A percentile compares a stretch with the other conserved stretches of the same genome.
These are phyloP conservation scores for Sporothrix euskadiensis DNA, from an alignment of 2,329 filamentous ascomycete species.

Conservation along the genomic window DNA sequence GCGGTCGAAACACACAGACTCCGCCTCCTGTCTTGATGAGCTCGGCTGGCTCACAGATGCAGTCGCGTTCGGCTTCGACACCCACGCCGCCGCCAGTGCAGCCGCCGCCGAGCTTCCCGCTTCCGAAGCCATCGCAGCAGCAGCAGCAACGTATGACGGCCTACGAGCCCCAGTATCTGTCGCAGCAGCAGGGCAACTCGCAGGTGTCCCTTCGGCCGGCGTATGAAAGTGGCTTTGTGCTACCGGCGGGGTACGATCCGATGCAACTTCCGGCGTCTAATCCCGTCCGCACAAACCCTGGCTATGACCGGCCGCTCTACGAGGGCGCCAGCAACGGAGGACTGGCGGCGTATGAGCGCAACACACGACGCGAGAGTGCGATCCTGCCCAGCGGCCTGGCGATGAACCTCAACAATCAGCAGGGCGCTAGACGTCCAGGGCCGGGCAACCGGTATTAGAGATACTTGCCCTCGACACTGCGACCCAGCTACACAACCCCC, in stretches of 20 bases:
- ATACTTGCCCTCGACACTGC: constrained; percentile 26
- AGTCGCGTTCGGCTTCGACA: constrained; percentile 38
- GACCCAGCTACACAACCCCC: constrained; percentile 28
- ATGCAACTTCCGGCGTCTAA: constrained; percentile 37
- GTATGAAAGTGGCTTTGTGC: constrained; percentile 48
- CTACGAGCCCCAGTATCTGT: constrained; percentile 50
- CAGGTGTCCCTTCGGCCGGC: constrained; percentile 44
- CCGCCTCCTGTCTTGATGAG: constrained; percentile 45
- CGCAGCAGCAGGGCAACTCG: constrained; percentile 40
- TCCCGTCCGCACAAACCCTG: constrained; percentile 37
- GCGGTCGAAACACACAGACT: constrained; percentile 50
- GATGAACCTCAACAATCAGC: constrained; percentile 47
- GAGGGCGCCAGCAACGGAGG: constrained; percentile 36
- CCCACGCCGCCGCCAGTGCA: constrained; percentile 48
- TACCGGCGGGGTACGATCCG: constrained; percentile 42
- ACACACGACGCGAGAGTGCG: constrained; percentile 57
- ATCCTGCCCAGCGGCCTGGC: constrained; percentile 51
- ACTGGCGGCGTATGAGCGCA: constrained; percentile 42
- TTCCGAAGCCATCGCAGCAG: constrained; percentile 26
- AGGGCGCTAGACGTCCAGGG: constrained; percentile 52
- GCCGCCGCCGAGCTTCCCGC: constrained; percentile 23
- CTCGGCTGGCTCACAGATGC: constrained; percentile 31
- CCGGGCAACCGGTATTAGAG: constrained; percentile 54
- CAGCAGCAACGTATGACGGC: constrained; percentile 36
- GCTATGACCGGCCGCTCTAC: constrained; percentile 44